Conservation (phyloP, 108 stramenopile species). For the Nannochloropsis granulata region DNA sequence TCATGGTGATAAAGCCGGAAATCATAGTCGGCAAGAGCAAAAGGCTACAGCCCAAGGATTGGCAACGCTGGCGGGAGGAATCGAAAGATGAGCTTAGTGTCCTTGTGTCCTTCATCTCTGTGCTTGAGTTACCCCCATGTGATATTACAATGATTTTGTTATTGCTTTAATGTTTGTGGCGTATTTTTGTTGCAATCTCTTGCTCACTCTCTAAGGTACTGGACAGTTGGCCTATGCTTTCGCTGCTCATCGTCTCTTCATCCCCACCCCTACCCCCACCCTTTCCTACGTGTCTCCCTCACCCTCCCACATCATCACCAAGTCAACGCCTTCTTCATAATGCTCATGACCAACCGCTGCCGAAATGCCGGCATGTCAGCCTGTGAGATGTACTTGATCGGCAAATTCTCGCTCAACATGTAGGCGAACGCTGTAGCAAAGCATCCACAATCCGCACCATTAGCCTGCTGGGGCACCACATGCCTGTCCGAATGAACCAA, state of each 20-base stretch:
- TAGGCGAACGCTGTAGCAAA: constrained; percentile 8
- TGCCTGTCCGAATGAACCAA: neutral
- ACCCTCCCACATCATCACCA: neutral
- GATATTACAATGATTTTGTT: too few relatives aligned
- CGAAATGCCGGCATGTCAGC: constrained; percentile 1
- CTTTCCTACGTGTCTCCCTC: too few relatives aligned
- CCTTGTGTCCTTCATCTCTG: too few relatives aligned
- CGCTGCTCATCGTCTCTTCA: too few relatives aligned
- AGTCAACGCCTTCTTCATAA: neutral
- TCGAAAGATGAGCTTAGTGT: too few relatives aligned
- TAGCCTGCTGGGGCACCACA: constrained; percentile 5
- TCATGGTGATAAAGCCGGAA: neutral
- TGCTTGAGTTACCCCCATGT: too few relatives aligned
- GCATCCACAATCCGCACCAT: constrained; percentile 20
- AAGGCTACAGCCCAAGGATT: neutral
- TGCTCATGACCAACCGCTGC: neutral
- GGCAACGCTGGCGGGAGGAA: neutral
- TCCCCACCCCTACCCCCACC: too few relatives aligned
- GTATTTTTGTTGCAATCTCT: too few relatives aligned
- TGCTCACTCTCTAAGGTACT: too few relatives aligned
- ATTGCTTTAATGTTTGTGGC: too few relatives aligned
- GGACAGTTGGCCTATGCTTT: too few relatives aligned
- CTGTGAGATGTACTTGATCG: constrained; percentile 5
- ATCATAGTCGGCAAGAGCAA: neutral
- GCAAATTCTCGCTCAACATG: neutral